These are phyloP conservation scores for Tulasnella sp. DNA, from an alignment of 768 basidiomycete genomes.

Conservation along the genomic window DNA sequence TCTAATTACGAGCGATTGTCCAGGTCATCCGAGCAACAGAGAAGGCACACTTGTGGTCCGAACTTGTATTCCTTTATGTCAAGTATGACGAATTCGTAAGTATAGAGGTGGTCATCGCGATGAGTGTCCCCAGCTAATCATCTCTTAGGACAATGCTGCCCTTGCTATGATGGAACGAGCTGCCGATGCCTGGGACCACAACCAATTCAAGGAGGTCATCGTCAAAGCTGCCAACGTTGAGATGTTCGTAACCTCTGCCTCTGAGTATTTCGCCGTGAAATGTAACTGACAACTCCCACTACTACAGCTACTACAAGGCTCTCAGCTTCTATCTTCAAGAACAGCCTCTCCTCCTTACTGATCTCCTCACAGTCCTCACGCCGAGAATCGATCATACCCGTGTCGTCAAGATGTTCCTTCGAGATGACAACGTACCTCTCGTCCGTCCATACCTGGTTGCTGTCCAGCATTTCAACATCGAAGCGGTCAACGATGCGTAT, in stretches of 20 bases:
- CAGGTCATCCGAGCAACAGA: slow-evolving; percentile 91
- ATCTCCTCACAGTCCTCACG: slow-evolving; percentile 83
- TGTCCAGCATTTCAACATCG: slow-evolving; percentile 91
- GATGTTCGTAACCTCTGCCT: slow-evolving; percentile 51
- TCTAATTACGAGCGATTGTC: background rate
- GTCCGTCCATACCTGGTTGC: slow-evolving; percentile 95
- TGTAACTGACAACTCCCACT: background rate
- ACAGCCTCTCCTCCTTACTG: slow-evolving; percentile 86
- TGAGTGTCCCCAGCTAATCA: background rate
- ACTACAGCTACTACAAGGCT: slow-evolving; percentile 81
- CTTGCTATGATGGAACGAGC: slow-evolving; percentile 98
- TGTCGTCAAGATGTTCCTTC: slow-evolving; percentile 84
- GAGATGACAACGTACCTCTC: slow-evolving; percentile 86
- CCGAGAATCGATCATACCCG: slow-evolving; percentile 91
- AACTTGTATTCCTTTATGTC: slow-evolving; percentile 96
- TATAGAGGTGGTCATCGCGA: slow-evolving; percentile 14
- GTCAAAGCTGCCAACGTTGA: slow-evolving; percentile 96
- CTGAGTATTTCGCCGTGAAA: background rate
- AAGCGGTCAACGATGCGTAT: slow-evolving; percentile 96
- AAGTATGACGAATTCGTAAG: slow-evolving; percentile 92
- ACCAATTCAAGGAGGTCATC: slow-evolving; percentile 97
- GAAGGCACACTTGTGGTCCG: slow-evolving; percentile 95
- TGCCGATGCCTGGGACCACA: slow-evolving; percentile 98
- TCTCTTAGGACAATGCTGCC: slow-evolving; percentile 78
- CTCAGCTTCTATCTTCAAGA: slow-evolving; percentile 90